Evolutionary conservation across 1,284 basidiomycete species (phyloP), one percentile per base, ranked within the genome.

Genomic region (Stygiomarasmius scandens): DNA sequence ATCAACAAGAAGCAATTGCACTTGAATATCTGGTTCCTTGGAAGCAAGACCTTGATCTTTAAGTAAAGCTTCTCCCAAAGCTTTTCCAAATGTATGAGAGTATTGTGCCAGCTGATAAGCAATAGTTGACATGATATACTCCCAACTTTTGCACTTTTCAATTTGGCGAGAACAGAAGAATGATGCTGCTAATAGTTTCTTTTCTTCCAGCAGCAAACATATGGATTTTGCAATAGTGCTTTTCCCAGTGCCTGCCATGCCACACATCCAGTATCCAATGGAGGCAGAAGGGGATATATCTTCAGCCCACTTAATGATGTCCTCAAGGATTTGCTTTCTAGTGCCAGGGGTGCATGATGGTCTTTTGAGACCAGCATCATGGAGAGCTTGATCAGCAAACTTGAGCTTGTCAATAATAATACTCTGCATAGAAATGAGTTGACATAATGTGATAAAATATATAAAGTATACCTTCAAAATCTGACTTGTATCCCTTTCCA

Each of bases 151-250:
- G 19, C 49, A 51, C 24, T 51, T 32, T 36, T 32, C 9, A 38
- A 51, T 51, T 9, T 51, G 49, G 9, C 32, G n/a, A 12, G 49
- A 34, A 20, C 49, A 51, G 32, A 49, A 49, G 20, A 49, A 49
- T 25, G 48, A 25, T 9, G 4, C 48, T 5, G 48, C 48, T 3
- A 49, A 20, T 11, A 32, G 16, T 9, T 23, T 2, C 11, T 49
- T 49, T 9, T 49, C 24, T 24, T 25, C n/a, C 9, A 25, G 48
- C 48, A 22, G 16, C 25, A 29, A 11, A 20, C 48, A 49, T 9
- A 32, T 10, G 3, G 48, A 49, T 19, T 29, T 32, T 2, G 48
- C 48, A 27, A 49, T 49, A 24, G 48, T 49, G n/a, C 48, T 49
- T 27, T 49, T 49, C 29, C 48, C 48, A 14, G 48, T 49, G 9